Conservation (phyloP, 169 alveolate species). For the Plasmodium chabaudi region DNA sequence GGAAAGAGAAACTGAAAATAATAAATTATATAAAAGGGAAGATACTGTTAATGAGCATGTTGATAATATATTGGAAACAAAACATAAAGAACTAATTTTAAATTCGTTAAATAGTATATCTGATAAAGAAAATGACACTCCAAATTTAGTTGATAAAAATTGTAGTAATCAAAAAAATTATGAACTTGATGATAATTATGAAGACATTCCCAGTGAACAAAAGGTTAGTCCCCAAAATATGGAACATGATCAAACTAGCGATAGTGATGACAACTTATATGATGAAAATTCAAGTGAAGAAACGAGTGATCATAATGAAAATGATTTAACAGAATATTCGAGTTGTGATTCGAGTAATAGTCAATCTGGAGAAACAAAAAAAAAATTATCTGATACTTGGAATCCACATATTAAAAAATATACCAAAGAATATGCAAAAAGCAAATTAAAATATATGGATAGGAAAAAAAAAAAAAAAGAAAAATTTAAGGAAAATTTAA, state of each 20-base stretch:
- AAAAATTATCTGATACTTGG: conserved; percentile 70
- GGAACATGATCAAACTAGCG: background rate
- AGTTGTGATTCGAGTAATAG: conserved; percentile 9
- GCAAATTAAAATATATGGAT: conserved; percentile 55
- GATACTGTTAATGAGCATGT: background rate
- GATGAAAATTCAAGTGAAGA: background rate
- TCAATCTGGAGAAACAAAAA: conserved; percentile 9
- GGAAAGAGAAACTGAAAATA: conserved; percentile 6
- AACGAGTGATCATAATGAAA: background rate
- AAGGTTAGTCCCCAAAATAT: background rate
- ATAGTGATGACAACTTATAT: background rate
- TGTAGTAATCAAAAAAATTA: background rate
- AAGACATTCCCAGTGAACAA: background rate
- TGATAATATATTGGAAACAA: background rate
- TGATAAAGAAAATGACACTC: no score
- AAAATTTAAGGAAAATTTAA: conserved; percentile 68
- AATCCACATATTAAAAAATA: conserved; percentile 61
- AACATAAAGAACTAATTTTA: background rate
- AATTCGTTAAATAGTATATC: background rate
- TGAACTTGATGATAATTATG: background rate
- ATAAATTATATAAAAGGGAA: conserved; percentile 13
- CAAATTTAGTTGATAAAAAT: background rate
- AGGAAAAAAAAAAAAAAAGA: conserved; percentile 57
- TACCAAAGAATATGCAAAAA: conserved; percentile 64
- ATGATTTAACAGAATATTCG: conserved; percentile 30